Base-by-base conservation (phyloP, 2,329 filamentous ascomycete species). In the Fusarium dlaminii region DNA sequence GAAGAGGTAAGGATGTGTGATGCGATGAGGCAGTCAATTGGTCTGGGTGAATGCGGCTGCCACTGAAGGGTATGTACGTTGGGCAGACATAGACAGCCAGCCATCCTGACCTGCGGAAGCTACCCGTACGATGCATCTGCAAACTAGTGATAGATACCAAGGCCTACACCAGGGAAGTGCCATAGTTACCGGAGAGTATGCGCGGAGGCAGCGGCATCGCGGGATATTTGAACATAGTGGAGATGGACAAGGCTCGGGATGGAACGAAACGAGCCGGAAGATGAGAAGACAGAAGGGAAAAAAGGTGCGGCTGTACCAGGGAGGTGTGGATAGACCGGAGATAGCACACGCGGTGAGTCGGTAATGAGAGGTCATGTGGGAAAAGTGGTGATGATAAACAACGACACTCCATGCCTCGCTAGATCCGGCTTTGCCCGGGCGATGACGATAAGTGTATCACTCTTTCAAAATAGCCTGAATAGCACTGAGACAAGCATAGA, bases 311-410 rank as follows among this genome's bases (percentile, higher is more conserved):
- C 57, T 60, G 34, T 59, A 72, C 42, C 42, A 46, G 40, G 49
- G 57, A 70, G 42, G 65, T 63, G 66, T 72, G 39, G 27, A 15
- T 18, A 57, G 59, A 40, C 57, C 51, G 36, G 56, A 62, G 64
- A 74, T 74, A 72, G 65, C 62, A 68, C 24, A 46, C 37, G 42
- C 30, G 34, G 27, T 55, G 58, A 62, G 68, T 57, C 62, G 70
- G 59, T 46, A 40, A 59, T 57, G 37, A 65, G 39, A 72, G 68
- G 72, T 75, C 72, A 75, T 75, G 72, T 75, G 72, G 72, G 58
- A 73, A 74, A 75, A 68, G 69, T 67, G 64, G 72, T 75, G 72
- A 74, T 70, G 64, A 75, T 60, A 56, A 56, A 43, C 65, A 48
- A 63, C 46, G 32, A 58, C 58, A 68, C 60, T 66, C 48, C 43